Conservation (phyloP, 1,284 basidiomycete genomes). For the Marasmius sp. region DNA sequence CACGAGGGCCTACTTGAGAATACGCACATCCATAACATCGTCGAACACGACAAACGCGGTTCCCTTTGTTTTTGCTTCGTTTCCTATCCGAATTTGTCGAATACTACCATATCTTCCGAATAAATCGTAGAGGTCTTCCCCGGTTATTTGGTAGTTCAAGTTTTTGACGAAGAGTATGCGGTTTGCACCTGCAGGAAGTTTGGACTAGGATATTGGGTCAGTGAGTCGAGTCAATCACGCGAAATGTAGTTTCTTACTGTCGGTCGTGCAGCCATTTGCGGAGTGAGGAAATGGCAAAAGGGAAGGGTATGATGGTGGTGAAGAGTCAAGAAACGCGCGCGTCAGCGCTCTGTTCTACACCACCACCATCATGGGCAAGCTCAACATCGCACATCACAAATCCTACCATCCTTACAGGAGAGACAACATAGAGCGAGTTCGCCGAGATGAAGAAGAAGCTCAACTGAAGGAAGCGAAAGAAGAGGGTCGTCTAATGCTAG, state of each 20-base stretch:
- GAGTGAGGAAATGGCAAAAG: not conserved
- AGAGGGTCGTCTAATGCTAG: slow-evolving; percentile 70
- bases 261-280: slow-evolving; percentile 43
- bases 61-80: slow-evolving; percentile 89
- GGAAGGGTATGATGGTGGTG: not conserved
- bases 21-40: slow-evolving; percentile 83
- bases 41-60: slow-evolving; percentile 95
- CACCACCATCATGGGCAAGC: slow-evolving; percentile 64
- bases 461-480: slow-evolving; percentile 59
- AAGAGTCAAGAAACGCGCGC: not conserved
- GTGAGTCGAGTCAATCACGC: not conserved
- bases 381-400: slow-evolving; percentile 88
- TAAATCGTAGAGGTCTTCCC: slow-evolving; percentile 93
- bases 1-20: not conserved
- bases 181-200: slow-evolving; percentile 82
- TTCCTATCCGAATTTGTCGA: slow-evolving; percentile 93
- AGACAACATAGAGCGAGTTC: slow-evolving; percentile 82
- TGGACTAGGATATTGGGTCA: slow-evolving; percentile 47
- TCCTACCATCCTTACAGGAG: slow-evolving; percentile 84
- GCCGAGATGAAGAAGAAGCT: slow-evolving; percentile 81
- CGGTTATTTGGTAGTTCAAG: slow-evolving; percentile 92
- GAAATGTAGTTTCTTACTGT: slow-evolving; percentile 43
- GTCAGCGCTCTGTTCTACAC: not conserved
- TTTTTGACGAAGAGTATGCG: slow-evolving; percentile 88
- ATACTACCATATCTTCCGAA: slow-evolving; percentile 98